phyloP scores from a whole-genome alignment of 768 basidiomycete genomes.

The Podaxis carcinomalis region DNA sequence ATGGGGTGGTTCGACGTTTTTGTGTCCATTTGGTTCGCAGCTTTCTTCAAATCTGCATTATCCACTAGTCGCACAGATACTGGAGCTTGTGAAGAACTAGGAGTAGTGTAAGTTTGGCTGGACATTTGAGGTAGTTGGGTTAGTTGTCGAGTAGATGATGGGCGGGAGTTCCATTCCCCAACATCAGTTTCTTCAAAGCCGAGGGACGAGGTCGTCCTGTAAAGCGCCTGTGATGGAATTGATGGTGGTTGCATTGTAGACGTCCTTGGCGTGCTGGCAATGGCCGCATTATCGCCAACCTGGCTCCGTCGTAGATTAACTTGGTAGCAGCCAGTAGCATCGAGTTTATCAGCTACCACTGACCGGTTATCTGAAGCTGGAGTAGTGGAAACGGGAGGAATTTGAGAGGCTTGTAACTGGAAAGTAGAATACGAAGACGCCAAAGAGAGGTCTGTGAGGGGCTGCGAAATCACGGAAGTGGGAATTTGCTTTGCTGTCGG shows the following conservation, averaged over 20 bases:
- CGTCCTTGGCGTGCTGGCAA: background rate
- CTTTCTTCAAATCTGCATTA: background rate
- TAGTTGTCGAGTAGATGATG: background rate
- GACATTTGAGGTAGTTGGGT: background rate
- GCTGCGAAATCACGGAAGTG: background rate
- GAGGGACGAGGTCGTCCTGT: background rate
- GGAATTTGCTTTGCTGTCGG: background rate
- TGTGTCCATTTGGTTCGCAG: background rate
- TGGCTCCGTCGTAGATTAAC: background rate
- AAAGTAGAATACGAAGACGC: background rate
- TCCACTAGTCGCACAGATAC: background rate
- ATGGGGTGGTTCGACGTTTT: slow-evolving; percentile 15
- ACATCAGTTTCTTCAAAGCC: background rate
- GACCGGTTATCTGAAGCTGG: no score
- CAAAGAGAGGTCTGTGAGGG: background rate
- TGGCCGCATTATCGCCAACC: no score
- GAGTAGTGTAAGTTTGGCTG: slow-evolving; percentile 1
- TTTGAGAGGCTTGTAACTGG: background rate
- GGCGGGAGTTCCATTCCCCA: background rate
- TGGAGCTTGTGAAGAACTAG: slow-evolving; percentile 1
- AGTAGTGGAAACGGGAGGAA: background rate
- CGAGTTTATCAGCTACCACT: background rate
- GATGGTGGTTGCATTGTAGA: slow-evolving; percentile 5
- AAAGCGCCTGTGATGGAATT: background rate
- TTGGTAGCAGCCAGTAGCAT: background rate